Conservation (phyloP, 2,329 filamentous ascomycete genomes). For the Cercospora sp. region DNA sequence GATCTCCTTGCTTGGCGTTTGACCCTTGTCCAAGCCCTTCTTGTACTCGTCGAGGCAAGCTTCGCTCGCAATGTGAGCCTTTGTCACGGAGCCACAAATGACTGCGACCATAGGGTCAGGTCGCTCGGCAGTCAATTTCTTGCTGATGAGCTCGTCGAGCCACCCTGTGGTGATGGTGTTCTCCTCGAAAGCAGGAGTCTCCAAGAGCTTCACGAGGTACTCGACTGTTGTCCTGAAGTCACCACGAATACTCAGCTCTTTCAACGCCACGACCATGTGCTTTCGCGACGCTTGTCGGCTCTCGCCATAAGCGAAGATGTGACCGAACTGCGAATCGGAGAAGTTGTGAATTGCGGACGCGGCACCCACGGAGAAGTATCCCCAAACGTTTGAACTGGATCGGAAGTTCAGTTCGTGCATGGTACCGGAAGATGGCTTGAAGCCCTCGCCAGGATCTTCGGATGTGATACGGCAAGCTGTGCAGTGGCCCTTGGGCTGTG, state of each 20-base stretch:
- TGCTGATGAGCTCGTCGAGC: constrained; percentile 97
- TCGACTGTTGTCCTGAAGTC: constrained; percentile 98
- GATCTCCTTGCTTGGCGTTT: constrained; percentile 94
- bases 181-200: constrained; percentile 96
- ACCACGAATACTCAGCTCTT: constrained; percentile 98
- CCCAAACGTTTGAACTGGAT: constrained; percentile 98
- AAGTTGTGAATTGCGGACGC: constrained; percentile 98
- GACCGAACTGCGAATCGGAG: constrained; percentile 97
- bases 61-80: constrained; percentile 93
- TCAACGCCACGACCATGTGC: constrained; percentile 98
- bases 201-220: constrained; percentile 96
- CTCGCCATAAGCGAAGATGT: constrained; percentile 99
- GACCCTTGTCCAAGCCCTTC: constrained; percentile 88
- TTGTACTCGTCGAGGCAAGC: constrained; percentile 83
- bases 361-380: constrained; percentile 98
- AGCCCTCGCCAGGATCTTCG: constrained; percentile 96
- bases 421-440: constrained; percentile 98
- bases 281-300: constrained; percentile 94
- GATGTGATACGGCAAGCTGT: constrained; percentile 99
- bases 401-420: constrained; percentile 99
- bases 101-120: constrained; percentile 93
- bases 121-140: constrained; percentile 93
- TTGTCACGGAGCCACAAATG: constrained; percentile 89
- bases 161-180: constrained; percentile 99
- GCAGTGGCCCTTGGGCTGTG: constrained; percentile 91